Conservation (phyloP, 371 early-diverging fungal genomes). For the Coemansia linderi region DNA sequence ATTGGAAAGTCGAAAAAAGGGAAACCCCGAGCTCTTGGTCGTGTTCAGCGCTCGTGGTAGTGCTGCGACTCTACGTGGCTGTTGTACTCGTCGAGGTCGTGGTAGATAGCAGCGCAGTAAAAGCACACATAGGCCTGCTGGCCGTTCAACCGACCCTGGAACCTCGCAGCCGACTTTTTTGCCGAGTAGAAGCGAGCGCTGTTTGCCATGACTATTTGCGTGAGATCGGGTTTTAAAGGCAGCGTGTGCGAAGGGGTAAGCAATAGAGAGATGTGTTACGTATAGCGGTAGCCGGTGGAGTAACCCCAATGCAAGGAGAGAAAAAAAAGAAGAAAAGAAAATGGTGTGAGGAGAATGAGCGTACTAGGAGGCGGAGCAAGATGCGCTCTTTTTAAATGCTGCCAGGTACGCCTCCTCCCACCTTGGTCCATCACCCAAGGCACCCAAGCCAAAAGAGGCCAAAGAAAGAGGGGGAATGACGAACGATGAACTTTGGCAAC, state of each 20-base stretch:
- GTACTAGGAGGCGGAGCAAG: not conserved
- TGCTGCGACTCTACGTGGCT: constrained; percentile 44
- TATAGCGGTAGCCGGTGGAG: not conserved
- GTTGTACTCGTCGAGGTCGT: constrained; percentile 42
- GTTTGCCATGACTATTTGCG: constrained; percentile 4
- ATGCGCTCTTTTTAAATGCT: constrained; percentile 4
- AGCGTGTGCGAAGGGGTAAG: not conserved
- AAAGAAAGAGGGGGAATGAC: not conserved
- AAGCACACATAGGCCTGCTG: constrained; percentile 51
- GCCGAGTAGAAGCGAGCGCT: constrained; percentile 6
- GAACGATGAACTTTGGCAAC: not conserved
- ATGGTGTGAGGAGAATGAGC: not conserved
- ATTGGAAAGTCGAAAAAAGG: not conserved
- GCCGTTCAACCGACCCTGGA: constrained; percentile 22
- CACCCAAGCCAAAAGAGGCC: not conserved
- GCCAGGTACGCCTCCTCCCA: not conserved
- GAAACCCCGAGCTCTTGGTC: not conserved
- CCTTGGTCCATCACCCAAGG: not conserved
- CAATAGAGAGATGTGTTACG: not conserved
- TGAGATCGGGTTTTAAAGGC: not conserved
- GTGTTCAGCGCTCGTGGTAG: constrained; percentile 44
- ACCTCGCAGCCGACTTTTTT: constrained; percentile 6
- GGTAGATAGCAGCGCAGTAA: constrained; percentile 48
- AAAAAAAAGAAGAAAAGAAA: not conserved
- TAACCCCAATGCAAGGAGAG: not conserved